Base-by-base conservation (phyloP, 192 early-diverging fungal species). In the Coemansia sp. region DNA sequence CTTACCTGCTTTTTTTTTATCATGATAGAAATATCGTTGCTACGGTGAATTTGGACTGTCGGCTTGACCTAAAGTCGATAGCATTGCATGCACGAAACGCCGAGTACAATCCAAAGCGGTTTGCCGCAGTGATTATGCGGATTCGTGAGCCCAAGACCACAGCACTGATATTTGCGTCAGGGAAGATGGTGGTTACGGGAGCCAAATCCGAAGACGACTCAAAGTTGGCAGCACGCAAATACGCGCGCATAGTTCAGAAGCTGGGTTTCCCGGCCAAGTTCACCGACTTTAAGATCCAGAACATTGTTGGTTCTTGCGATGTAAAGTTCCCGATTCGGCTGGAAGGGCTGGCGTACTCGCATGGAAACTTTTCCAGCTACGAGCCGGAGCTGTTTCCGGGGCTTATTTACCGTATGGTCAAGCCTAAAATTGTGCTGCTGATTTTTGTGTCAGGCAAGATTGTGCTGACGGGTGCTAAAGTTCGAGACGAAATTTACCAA, bases 41-140 rank as follows among this genome's bases (percentile, higher is more conserved):
- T 19, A 99, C 96, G 14, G 96, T 99, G 64, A 97, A 99, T 72
- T 81, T 99, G 59, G 96, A 97, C 71, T 92, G 90, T 82, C 87
- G 88, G 46, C 84, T 99, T 61, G 97, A 99, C 72, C 70, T 99
- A 52, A 99, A 99, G 80, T 96, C 92, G 30, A 99, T 99, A 73
- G 97, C 97, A 35, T 81, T 99, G 52, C 94, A 97, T 63, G 97
- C 97, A n/a, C 86, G 97, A 53, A 99, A 99, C 71, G 97, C 97
- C 68, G 97, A 99, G 80, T 99, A 99, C 82, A 99, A 99, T 76
- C 97, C 97, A 69, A 99, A 99, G 96, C 97, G 97, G 68, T 99
- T 99, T 68, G 97, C 97, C 55, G 97, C 97, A 50, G 97, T 99
- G 31, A 99, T 99, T 68, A 99, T 99, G 97, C 89, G 97, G 65